A percentile compares a stretch with the other conserved stretches of the same genome.
These are phyloP conservation scores for Leucosporidium creatinivorum DNA, from an alignment of 768 basidiomycete genomes.

Conservation along the genomic window DNA sequence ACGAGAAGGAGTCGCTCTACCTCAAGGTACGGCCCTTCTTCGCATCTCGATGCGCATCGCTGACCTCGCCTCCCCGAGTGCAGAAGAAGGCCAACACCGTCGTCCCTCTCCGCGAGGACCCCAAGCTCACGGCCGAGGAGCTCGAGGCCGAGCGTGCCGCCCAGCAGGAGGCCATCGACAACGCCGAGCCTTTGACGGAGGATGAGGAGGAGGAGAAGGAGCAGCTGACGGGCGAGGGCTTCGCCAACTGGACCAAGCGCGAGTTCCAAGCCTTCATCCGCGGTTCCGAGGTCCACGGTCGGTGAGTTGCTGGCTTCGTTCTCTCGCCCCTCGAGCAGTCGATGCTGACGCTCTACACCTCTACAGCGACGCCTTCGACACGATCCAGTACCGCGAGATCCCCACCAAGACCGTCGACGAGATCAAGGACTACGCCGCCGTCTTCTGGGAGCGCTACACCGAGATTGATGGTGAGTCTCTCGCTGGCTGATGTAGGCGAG, in stretches of 20 bases:
- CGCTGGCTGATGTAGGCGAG: too few species aligned
- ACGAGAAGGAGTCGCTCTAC: constrained; percentile 76
- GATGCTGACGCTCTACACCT: constrained; percentile 45
- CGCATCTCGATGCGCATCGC: neutral
- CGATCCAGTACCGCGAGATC: constrained; percentile 69
- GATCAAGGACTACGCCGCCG: constrained; percentile 66
- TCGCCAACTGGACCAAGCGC: constrained; percentile 82
- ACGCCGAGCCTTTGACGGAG: constrained; percentile 81
- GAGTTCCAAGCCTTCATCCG: constrained; percentile 89
- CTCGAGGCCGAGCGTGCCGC: constrained; percentile 69
- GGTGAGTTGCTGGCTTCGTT: constrained; percentile 15
- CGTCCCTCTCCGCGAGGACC: constrained; percentile 55
- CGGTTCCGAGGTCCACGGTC: constrained; percentile 66
- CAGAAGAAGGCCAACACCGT: constrained; percentile 41
- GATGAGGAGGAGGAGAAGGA: constrained; percentile 79
- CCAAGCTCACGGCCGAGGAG: constrained; percentile 72
- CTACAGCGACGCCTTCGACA: constrained; percentile 39
- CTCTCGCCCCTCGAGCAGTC: constrained; percentile 43
- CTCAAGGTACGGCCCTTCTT: constrained; percentile 53
- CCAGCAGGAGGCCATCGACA: constrained; percentile 82
- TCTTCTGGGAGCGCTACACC: constrained; percentile 84
- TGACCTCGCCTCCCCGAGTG: constrained; percentile 31
- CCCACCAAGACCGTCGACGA: constrained; percentile 67
- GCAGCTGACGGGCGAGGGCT: constrained; percentile 64
- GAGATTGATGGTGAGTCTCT: constrained; percentile 62